Evolutionary conservation across 495 filamentous ascomycete genomes (phyloP), one percentile per base, ranked within the genome.

Genomic region (Rhypophila decipiens): DNA sequence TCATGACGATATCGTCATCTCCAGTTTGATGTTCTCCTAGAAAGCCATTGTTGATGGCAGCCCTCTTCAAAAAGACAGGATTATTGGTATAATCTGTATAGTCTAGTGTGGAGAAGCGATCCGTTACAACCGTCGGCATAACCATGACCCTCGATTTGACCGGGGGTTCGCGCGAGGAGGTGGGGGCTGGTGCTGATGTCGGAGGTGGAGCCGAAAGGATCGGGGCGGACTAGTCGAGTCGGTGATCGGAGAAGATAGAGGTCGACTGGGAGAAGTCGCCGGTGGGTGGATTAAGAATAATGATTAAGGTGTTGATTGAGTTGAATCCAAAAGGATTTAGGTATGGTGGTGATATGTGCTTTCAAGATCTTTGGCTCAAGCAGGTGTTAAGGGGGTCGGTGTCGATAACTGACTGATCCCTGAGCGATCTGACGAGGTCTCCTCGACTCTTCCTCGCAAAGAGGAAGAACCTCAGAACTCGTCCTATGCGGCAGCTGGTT

Each of bases 401-500:
- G 91, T 67, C 79, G 80, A 71, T 88, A 75, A 61, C 66, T 69
- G 65, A 69, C 86, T 76, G 83, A 84, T 79, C 84, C 86, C 73
- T 83, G 73, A 74, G 78, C 78, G 79, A 84, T 80, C 83, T 84
- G 83, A 81, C 84, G 79, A 83, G 82, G 83, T 79, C 84, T 85
- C 80, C 82, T 83, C 82, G 86, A 91, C 85, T 87, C 88, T 90
- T 87, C 88, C 88, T 84, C 87, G 55, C 67, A 70, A 72, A 93
- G 90, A 90, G 88, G 90, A 94, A 96, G 90, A 91, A 89, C 82
- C 84, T 79, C 77, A 82, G 78, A 83, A 85, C 79, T 77, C 83
- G 81, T 89, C 85, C 87, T 96, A 96, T 96, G 89, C 90, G 90
- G 90, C 90, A 94, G 90, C 86, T 91, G 86, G 80, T 77, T 66